Evolutionary conservation across 306 rosid genomes (phyloP).

Genomic region (Alnus rubra): DNA sequence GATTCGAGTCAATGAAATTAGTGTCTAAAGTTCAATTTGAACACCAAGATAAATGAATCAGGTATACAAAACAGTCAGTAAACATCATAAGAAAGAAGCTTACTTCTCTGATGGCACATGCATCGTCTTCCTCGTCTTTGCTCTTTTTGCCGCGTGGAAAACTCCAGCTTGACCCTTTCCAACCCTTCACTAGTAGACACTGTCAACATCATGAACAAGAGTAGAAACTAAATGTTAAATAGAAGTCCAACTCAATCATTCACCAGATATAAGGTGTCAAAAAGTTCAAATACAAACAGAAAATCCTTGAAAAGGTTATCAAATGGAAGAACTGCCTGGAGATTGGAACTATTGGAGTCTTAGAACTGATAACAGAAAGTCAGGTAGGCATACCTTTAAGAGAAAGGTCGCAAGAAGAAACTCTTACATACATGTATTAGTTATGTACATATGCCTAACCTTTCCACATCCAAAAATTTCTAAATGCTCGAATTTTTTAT

Average conservation of each 20-base stretch:
- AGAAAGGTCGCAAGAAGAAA: background rate
- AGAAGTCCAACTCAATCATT: background rate
- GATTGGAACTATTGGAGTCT: background rate
- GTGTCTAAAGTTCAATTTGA: background rate
- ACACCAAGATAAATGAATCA: background rate
- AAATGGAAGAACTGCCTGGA: background rate
- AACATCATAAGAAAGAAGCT: slow-evolving; percentile 22
- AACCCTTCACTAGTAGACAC: slow-evolving; percentile 97
- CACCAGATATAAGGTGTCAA: background rate
- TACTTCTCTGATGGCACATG: slow-evolving; percentile 97
- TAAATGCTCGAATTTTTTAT: background rate
- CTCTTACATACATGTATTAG: background rate
- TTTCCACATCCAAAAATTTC: background rate
- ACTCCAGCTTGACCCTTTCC: slow-evolving; percentile 99
- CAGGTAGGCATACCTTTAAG: background rate
- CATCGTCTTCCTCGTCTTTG: slow-evolving; percentile 98
- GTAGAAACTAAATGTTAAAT: slow-evolving; percentile 3
- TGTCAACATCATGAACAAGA: slow-evolving; percentile 40
- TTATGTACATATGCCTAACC: background rate
- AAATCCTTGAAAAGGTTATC: background rate
- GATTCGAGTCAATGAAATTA: background rate
- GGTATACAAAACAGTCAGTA: background rate
- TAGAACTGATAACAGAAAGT: background rate
- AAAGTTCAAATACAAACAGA: background rate
- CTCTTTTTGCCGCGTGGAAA: slow-evolving; percentile 98